Percentiles rank a stretch among this genome's conserved stretches.
These are phyloP conservation scores for Aspergillus bertholletiae DNA, from an alignment of 495 filamentous ascomycete genomes.

Conservation along the genomic window DNA sequence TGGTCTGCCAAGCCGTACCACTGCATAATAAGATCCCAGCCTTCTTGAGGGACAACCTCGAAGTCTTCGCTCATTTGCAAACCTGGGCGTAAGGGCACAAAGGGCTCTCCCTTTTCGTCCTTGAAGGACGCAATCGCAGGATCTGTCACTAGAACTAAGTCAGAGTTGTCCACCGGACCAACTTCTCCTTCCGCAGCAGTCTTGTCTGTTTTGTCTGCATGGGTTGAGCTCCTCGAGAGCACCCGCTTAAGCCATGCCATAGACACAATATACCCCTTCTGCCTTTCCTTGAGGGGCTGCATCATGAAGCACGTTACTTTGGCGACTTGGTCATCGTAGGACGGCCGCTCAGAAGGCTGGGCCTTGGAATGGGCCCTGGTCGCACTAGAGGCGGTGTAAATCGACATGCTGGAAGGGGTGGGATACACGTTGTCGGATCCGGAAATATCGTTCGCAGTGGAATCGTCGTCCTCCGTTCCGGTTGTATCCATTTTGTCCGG, in stretches of 20 bases:
- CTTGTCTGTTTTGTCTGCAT: constrained; percentile 53
- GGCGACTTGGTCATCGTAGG: constrained; percentile 75
- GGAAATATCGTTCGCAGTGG: constrained; percentile 16
- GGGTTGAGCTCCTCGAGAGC: constrained; percentile 59
- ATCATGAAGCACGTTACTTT: constrained; percentile 57
- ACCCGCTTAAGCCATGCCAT: constrained; percentile 75
- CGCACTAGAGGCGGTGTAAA: constrained; percentile 20
- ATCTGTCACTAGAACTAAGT: constrained; percentile 48
- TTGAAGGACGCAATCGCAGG: constrained; percentile 35
- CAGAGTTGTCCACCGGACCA: constrained; percentile 85
- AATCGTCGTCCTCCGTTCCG: constrained; percentile 19
- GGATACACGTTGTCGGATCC: constrained; percentile 25
- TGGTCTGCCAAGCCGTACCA: constrained; percentile 77
- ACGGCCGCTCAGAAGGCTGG: constrained; percentile 35
- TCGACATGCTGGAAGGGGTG: constrained; percentile 29
- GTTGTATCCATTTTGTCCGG: constrained; percentile 24
- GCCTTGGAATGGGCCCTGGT: constrained; percentile 15
- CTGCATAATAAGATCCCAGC: constrained; percentile 74
- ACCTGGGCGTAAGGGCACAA: constrained; percentile 75
- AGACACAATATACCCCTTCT: constrained; percentile 76
- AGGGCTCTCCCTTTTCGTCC: constrained; percentile 55
- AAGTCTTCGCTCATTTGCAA: constrained; percentile 63
- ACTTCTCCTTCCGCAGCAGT: constrained; percentile 59
- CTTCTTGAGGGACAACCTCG: constrained; percentile 69
- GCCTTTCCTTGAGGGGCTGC: constrained; percentile 57